Percentiles rank a stretch among this genome's conserved stretches.
Evolutionary conservation across 306 rosid genomes (phyloP).

Genomic region (Cucumis cinereus): DNA sequence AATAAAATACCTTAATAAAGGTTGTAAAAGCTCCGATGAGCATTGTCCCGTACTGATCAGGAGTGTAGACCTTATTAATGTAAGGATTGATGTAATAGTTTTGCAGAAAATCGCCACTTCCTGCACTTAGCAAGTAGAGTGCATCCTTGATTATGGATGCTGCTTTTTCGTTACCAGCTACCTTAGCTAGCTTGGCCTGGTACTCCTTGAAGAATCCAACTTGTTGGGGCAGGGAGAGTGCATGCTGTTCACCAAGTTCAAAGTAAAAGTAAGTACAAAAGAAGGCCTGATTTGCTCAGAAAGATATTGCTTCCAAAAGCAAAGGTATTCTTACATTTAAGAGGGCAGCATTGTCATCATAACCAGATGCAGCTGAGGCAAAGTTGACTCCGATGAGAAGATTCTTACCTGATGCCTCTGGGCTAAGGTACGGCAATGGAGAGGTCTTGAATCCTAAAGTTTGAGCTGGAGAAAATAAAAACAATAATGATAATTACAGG

Average conservation of each 20-base stretch:
- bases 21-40: conserved; percentile 40
- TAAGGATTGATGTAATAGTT: conserved; percentile 78
- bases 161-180: conserved; percentile 67
- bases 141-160: conserved; percentile 58
- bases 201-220: conserved; percentile 61
- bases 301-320: background rate
- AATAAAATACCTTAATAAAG: conserved; percentile 48
- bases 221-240: conserved; percentile 74
- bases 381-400: conserved; percentile 87
- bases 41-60: conserved; percentile 46
- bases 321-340: conserved; percentile 38
- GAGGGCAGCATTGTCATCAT: conserved; percentile 66
- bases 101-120: conserved; percentile 76
- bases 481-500: background rate
- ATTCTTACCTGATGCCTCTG: conserved; percentile 83
- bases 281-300: background rate
- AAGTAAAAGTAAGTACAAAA: background rate
- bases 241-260: conserved; percentile 49
- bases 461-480: conserved; percentile 39
- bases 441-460: conserved; percentile 62
- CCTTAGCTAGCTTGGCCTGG: conserved; percentile 56
- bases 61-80: conserved; percentile 47
- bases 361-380: conserved; percentile 98
- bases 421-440: conserved; percentile 86
- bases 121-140: conserved; percentile 67